Base-by-base conservation (phyloP, 441 rosid genomes). In the Pelargonium fulgidum region DNA sequence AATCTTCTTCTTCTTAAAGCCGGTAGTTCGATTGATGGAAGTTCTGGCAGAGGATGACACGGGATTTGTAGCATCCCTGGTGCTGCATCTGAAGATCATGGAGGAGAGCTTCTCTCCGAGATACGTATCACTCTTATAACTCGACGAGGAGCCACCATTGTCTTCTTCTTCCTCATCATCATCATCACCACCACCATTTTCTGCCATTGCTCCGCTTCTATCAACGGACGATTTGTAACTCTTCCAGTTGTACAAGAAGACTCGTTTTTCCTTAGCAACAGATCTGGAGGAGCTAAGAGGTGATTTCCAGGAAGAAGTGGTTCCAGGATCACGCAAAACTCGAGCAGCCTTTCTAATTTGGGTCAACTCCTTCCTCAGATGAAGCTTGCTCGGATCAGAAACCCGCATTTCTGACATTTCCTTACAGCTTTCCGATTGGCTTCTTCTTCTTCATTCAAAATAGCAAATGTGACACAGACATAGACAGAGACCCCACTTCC, bases 321-420 rank as follows among this genome's bases (percentile, higher is more conserved):
- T 93, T 3, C 95, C 96, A 10, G 99, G 97, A 84, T 93, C 99
- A 62, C 99, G 86, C 70, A 91, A 75, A 72, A 87, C 81, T 11
- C 96, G 79, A 14, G 92, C 84, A 52, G 95, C 96, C 76, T 89
- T 93, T 44, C 93, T 77, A 80, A 93, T 91, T 84, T 91, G 97
- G 77, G 89, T 88, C 2, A 91, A 88, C 79, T 93, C 96, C 36
- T 29, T 29, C 88, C 81, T 89, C 76, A 29, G 81, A 75, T 93
- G 96, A 26, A 89, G 72, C 67, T 85, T 85, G 75, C 92, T 87
- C 56, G 91, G 91, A 80, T 89, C 91, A 78, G 86, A 74, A 52
- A 85, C 84, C 75, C 88, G 82, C 69, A 80, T 42, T 70, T 82
- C 86, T 41, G 90, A 81, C 96, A 88, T 89, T 67, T 36, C 58